A percentile compares a stretch with the other conserved stretches of the same genome.
phyloP scores from a whole-genome alignment of 176 grass and related monocot species.

The Themeda triandra region DNA sequence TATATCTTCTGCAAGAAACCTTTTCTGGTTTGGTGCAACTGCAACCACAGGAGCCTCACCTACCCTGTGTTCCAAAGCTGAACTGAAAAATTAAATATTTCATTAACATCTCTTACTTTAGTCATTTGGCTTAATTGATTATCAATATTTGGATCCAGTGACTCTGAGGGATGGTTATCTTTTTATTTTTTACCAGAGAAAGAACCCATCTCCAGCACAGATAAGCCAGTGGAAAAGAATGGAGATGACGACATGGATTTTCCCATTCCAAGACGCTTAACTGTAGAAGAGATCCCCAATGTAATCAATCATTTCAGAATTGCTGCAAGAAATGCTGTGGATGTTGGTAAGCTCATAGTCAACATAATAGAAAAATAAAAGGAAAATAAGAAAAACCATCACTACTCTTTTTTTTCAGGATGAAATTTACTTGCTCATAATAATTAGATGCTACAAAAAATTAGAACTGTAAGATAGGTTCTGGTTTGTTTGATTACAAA shows the following conservation, averaged over 20 bases:
- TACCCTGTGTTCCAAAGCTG: not conserved
- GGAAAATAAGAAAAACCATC: not conserved
- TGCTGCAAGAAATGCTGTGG: constrained; percentile 60
- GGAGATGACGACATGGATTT: constrained; percentile 26
- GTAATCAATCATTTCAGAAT: constrained; percentile 48
- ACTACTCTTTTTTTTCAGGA: not conserved
- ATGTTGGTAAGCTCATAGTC: constrained; percentile 43
- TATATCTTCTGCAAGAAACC: not conserved
- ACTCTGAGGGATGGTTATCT: not conserved
- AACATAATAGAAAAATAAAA: not conserved
- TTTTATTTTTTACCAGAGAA: constrained; percentile 22
- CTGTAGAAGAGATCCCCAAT: constrained; percentile 49
- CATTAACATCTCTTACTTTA: not conserved
- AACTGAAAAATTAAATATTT: not conserved
- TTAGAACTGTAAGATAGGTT: not conserved
- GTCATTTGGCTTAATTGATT: not conserved
- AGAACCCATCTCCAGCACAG: constrained; percentile 52
- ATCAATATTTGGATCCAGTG: not conserved
- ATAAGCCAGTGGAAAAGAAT: constrained; percentile 33
- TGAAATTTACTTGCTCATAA: not conserved
- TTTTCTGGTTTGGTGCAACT: constrained; percentile 21
- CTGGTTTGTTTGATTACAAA: not conserved
- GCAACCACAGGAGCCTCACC: not conserved
- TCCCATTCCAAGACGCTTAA: constrained; percentile 40
- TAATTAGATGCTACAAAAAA: not conserved